Percentiles rank a stretch among this genome's conserved stretches.
Evolutionary conservation across 306 rosid genomes (phyloP).

Genomic region (Cucumis hystrix): DNA sequence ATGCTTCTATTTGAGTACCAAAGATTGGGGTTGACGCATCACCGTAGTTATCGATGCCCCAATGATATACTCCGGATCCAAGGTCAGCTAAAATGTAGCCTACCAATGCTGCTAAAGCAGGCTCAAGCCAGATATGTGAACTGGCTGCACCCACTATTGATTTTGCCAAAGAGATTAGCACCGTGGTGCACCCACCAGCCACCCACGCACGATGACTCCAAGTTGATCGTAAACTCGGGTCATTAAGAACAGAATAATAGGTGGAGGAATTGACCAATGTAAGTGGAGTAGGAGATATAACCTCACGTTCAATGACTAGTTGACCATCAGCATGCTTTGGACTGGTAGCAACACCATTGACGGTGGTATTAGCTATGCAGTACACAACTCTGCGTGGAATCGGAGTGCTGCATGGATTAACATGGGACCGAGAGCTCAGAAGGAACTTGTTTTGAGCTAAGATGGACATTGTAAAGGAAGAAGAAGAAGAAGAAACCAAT

Average conservation of each 20-base stretch:
- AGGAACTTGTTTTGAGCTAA: conserved; percentile 37
- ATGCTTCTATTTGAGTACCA: conserved; percentile 73
- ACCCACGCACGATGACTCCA: conserved; percentile 90
- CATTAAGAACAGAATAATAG: conserved; percentile 25
- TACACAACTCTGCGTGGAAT: neutral
- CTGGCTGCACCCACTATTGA: conserved; percentile 24
- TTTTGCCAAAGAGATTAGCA: conserved; percentile 34
- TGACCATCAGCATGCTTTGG: conserved; percentile 8
- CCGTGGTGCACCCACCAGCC: conserved; percentile 34
- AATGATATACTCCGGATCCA: conserved; percentile 82
- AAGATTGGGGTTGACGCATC: conserved; percentile 45
- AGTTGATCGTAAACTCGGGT: conserved; percentile 47
- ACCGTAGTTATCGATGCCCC: conserved; percentile 84
- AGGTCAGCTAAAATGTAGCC: conserved; percentile 78
- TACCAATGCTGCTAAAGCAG: conserved; percentile 28
- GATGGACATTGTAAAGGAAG: conserved; percentile 36
- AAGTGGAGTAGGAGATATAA: neutral
- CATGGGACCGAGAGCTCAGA: conserved; percentile 15
- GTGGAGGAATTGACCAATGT: neutral
- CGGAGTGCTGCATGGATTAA: neutral
- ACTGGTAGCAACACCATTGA: conserved; percentile 3
- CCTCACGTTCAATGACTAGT: conserved; percentile 15
- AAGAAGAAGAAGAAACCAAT: neutral
- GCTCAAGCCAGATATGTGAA: conserved; percentile 28
- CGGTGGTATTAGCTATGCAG: conserved; percentile 22